Percentiles rank a stretch among this genome's conserved stretches.
These are phyloP conservation scores for Aschersonia sp. DNA, from an alignment of 2,329 filamentous ascomycete genomes.

Conservation along the genomic window DNA sequence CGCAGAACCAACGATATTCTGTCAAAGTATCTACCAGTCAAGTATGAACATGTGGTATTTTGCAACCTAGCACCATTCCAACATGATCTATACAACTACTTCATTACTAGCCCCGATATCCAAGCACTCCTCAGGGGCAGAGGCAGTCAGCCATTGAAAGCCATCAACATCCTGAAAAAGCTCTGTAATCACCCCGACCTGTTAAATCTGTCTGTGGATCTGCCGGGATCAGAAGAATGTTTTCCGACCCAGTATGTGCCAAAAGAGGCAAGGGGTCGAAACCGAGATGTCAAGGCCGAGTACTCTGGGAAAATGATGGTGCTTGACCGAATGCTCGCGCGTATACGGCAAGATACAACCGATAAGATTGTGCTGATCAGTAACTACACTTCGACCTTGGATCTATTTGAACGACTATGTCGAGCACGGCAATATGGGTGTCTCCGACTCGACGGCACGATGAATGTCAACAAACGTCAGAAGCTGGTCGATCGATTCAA, in stretches of 20 bases:
- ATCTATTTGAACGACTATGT: conserved; percentile 86
- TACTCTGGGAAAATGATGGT: conserved; percentile 98
- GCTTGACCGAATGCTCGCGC: conserved; percentile 91
- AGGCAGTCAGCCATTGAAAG: conserved; percentile 89
- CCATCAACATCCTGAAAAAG: conserved; percentile 94
- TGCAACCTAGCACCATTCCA: conserved; percentile 92
- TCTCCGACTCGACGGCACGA: conserved; percentile 84
- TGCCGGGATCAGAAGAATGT: conserved; percentile 71
- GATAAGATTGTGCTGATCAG: conserved; percentile 99
- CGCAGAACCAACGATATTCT: conserved; percentile 94
- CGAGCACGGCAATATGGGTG: conserved; percentile 72
- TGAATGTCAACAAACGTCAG: conserved; percentile 94
- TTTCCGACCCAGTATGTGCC: conserved; percentile 81
- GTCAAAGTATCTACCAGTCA: conserved; percentile 93
- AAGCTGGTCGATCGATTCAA: conserved; percentile 98
- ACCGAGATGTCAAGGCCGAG: conserved; percentile 86
- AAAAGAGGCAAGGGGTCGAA: conserved; percentile 74
- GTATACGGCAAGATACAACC: conserved; percentile 89
- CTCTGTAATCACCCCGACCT: conserved; percentile 97
- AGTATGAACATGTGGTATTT: conserved; percentile 98
- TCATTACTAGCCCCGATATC: conserved; percentile 90
- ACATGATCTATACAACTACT: conserved; percentile 87
- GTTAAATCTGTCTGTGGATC: conserved; percentile 65
- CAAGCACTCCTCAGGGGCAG: conserved; percentile 84
- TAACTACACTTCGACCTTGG: conserved; percentile 93